Base-by-base conservation (phyloP, 306 rosid genomes). In the Cicer judaicum region DNA sequence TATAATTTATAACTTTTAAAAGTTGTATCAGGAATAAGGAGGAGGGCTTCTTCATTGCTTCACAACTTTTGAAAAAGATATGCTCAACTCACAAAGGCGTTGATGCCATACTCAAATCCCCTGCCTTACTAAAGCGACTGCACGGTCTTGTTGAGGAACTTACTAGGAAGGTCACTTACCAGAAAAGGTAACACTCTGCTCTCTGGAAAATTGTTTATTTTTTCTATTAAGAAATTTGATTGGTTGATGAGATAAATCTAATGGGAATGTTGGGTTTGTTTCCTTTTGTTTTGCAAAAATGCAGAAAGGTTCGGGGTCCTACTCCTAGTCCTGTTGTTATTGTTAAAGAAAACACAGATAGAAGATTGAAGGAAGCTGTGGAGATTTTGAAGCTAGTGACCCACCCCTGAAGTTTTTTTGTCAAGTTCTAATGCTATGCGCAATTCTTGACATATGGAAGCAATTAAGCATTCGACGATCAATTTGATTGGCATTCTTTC, bases 1-100 rank as follows among this genome's bases (percentile, higher is more conserved):
- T 10, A 16, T 10, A 60, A 57, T 10, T 29, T 15, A 1, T 41
- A 75, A 53, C 78, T 69, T 15, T n/a, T 39, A 48, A 4, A 54
- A 76, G 50, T 68, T 71, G 7, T 79, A 66, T 55, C 94, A 93
- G 98, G 91, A 93, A 86, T 84, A 93, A 93, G 87, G 93, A 93
- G 16, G 98, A 89, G 6, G 89, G 87, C 10, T 93, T 76, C 81
- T 91, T 91, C 70, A 72, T 91, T 52, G 92, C 90, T 64, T 85
- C 97, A 39, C 96, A 87, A 49, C 87, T 93, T 67, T 21, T 93
- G 85, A 87, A 83, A 78, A 76, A 71, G 89, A 87, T 93, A 67
- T 83, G 88, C 59, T 79, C 89, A 9, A 85, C 84, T 68, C 78
- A 48, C 42, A 73, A 72, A 36, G 98, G 98, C 2, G 66, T 84